Percentiles rank a stretch among this genome's conserved stretches.
phyloP scores from a whole-genome alignment of 805 yeast genomes.

The Myxozyma kluyveri region DNA sequence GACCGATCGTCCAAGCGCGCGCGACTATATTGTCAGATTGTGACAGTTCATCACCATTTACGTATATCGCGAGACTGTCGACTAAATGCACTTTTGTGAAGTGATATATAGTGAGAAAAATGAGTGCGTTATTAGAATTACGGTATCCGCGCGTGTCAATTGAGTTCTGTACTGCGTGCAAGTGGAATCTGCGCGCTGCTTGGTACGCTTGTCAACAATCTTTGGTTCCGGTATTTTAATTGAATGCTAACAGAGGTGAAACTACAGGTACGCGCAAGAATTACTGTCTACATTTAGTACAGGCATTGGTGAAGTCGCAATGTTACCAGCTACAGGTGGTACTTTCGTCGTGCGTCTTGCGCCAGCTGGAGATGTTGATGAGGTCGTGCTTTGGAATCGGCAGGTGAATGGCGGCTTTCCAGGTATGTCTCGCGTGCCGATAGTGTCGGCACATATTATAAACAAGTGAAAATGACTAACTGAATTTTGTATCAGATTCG shows the following conservation, averaged over 20 bases:
- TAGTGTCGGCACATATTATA: not conserved
- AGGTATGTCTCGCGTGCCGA: conserved; percentile 13
- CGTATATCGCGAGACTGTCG: conserved; percentile 4
- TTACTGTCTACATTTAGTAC: conserved; percentile 74
- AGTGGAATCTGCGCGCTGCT: conserved; percentile 83
- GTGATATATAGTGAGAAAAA: too few relatives aligned
- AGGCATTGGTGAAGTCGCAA: conserved; percentile 53
- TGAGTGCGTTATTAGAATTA: too few relatives aligned
- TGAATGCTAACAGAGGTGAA: not conserved
- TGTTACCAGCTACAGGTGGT: conserved; percentile 50
- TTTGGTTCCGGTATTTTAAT: not conserved
- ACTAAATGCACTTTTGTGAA: too few relatives aligned
- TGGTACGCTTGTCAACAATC: conserved; percentile 57
- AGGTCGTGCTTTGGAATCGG: conserved; percentile 59
- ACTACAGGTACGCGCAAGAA: conserved; percentile 51
- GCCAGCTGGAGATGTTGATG: conserved; percentile 37
- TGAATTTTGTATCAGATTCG: conserved; percentile 52
- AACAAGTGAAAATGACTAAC: too few relatives aligned
- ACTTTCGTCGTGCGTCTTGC: conserved; percentile 60
- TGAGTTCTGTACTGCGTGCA: conserved; percentile 76
- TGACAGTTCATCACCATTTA: not conserved
- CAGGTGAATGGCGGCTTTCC: conserved; percentile 71
- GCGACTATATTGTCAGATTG: not conserved
- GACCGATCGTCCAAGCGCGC: conserved; percentile 5
- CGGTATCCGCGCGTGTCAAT: conserved; percentile 63